Conservation (phyloP, 257 asterid genomes). For the Gardenia jasminoides region DNA sequence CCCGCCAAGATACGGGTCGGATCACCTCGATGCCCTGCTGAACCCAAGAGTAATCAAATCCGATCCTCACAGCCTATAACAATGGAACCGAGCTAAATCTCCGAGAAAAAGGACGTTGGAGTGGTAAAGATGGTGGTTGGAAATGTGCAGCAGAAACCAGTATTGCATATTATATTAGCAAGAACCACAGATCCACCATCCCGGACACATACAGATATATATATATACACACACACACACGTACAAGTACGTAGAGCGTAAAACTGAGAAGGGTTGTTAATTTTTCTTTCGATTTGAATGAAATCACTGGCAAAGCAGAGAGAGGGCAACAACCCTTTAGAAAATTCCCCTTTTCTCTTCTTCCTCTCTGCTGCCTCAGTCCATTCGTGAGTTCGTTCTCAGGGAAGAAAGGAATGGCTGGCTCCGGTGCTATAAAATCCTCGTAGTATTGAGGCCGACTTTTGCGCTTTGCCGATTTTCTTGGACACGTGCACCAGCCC, state of each 20-base stretch:
- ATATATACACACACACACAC: neutral
- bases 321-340: slow-evolving; percentile 13
- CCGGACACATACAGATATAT: neutral
- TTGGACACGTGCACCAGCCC: no score
- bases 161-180: no score
- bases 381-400: slow-evolving; percentile 5
- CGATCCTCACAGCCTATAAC: slow-evolving; percentile 15
- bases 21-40: slow-evolving; percentile 7
- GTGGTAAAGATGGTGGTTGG: neutral
- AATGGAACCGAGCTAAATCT: no score
- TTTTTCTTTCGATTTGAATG: neutral
- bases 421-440: neutral
- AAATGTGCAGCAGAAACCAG: neutral
- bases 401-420: no score
- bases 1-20: slow-evolving; percentile 29
- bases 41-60: neutral
- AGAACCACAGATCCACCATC: no score
- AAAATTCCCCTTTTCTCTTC: neutral
- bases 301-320: slow-evolving; percentile 16
- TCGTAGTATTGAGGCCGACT: no score
- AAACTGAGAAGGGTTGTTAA: slow-evolving; percentile 3
- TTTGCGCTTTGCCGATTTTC: no score
- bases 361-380: slow-evolving; percentile 9
- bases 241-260: no score
- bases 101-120: neutral